Percentiles rank a stretch among this genome's conserved stretches.
Evolutionary conservation across 805 yeast species (phyloP).

Genomic region (Candida chilensis): DNA sequence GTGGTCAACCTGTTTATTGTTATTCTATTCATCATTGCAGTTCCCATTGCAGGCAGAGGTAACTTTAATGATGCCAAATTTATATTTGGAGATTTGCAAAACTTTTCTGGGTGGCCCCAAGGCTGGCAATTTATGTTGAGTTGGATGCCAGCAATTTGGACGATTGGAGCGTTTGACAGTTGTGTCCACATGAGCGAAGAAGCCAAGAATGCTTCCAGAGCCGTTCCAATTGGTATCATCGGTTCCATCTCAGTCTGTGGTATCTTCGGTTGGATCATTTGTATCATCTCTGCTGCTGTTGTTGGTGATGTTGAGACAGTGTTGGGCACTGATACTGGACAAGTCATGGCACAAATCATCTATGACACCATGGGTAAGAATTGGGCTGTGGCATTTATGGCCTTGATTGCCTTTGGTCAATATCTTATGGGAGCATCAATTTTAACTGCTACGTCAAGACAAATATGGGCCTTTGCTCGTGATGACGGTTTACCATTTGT

Average conservation of each 20-base stretch:
- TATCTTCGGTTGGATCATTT: slow-evolving; percentile 30
- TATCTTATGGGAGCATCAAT: slow-evolving; percentile 38
- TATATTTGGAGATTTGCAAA: slow-evolving; percentile 23
- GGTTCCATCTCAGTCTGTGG: slow-evolving; percentile 34
- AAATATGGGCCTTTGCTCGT: slow-evolving; percentile 44
- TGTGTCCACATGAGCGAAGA: slow-evolving; percentile 44
- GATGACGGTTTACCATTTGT: slow-evolving; percentile 32
- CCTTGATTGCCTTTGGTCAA: slow-evolving; percentile 37
- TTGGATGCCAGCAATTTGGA: slow-evolving; percentile 43
- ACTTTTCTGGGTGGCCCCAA: slow-evolving; percentile 22
- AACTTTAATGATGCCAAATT: slow-evolving; percentile 19
- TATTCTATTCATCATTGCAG: slow-evolving; percentile 30
- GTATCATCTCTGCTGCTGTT: slow-evolving; percentile 26
- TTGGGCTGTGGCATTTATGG: slow-evolving; percentile 42
- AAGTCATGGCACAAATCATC: slow-evolving; percentile 38
- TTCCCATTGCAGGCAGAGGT: slow-evolving; percentile 27
- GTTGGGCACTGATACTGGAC: slow-evolving; percentile 21
- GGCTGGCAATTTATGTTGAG: slow-evolving; percentile 34
- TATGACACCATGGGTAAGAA: slow-evolving; percentile 35
- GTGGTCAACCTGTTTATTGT: slow-evolving; percentile 23
- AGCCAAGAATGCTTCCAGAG: slow-evolving; percentile 28
- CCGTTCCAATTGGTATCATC: slow-evolving; percentile 37
- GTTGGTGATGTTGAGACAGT: slow-evolving; percentile 20
- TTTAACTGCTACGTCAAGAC: slow-evolving; percentile 37
- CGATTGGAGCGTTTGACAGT: slow-evolving; percentile 43